phyloP scores from a whole-genome alignment of 768 basidiomycete species.

The Lactifluus subvellereus region DNA sequence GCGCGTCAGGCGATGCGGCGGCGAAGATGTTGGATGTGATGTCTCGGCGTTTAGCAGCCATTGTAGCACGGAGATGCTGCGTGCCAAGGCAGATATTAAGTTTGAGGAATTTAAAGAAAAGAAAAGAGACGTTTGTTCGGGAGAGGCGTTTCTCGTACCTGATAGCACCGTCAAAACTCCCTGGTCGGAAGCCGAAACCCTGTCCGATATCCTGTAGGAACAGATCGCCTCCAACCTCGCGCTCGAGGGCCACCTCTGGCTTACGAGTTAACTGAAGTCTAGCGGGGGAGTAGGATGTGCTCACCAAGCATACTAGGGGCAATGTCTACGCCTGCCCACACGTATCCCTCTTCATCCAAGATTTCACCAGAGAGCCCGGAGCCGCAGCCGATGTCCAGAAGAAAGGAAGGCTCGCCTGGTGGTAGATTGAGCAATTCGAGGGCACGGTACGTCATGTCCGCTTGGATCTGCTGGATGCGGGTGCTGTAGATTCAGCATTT shows the following conservation, averaged over 20 bases:
- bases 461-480: slow-evolving; percentile 94
- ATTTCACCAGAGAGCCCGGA: slow-evolving; percentile 97
- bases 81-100: background rate
- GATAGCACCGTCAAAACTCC: slow-evolving; percentile 96
- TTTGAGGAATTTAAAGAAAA: background rate
- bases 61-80: slow-evolving; percentile 95
- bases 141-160: slow-evolving; percentile 46
- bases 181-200: slow-evolving; percentile 94
- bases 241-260: slow-evolving; percentile 88
- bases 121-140: background rate
- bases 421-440: slow-evolving; percentile 86
- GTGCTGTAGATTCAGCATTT: slow-evolving; percentile 46
- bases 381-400: slow-evolving; percentile 96
- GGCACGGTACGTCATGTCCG: slow-evolving; percentile 95
- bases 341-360: slow-evolving; percentile 87
- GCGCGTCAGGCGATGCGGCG: slow-evolving; percentile 72
- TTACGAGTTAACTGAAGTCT: background rate
- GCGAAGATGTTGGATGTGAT: slow-evolving; percentile 82
- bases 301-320: slow-evolving; percentile 95
- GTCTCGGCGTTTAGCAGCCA: slow-evolving; percentile 98
- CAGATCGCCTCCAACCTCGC: slow-evolving; percentile 93
- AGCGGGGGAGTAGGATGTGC: slow-evolving; percentile 24
- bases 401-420: slow-evolving; percentile 68
- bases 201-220: slow-evolving; percentile 98
- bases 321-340: slow-evolving; percentile 92